These are phyloP conservation scores for Lipomyces yarrowii DNA, from an alignment of 1,139 yeast species.

Conservation along the genomic window DNA sequence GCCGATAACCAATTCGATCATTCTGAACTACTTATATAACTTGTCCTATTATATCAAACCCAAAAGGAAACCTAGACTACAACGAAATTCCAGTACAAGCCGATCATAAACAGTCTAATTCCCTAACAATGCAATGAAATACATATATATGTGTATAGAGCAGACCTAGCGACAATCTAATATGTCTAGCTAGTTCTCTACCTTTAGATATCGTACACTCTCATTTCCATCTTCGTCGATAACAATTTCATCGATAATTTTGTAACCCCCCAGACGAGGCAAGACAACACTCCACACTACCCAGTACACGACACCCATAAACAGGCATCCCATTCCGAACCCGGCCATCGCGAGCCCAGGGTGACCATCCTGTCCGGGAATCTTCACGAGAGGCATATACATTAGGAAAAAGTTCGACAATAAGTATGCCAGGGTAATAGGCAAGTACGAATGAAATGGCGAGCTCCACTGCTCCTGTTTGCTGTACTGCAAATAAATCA, in stretches of 20 bases:
- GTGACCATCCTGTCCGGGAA: constrained; percentile 64
- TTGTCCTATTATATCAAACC: too few species aligned
- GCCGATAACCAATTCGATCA: too few species aligned
- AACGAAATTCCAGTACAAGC: too few species aligned
- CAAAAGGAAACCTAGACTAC: too few species aligned
- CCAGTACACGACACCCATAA: constrained; percentile 73
- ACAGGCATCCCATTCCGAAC: constrained; percentile 79
- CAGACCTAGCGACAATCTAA: not conserved
- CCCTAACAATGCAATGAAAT: not conserved
- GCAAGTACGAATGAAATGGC: constrained; percentile 67
- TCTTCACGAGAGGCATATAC: constrained; percentile 75
- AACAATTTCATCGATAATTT: constrained; percentile 58
- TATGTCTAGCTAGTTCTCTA: constrained; percentile 5
- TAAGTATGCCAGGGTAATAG: constrained; percentile 65
- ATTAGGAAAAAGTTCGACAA: constrained; percentile 70
- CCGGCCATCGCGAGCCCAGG: constrained; percentile 72
- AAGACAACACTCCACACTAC: constrained; percentile 62
- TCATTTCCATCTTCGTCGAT: constrained; percentile 61
- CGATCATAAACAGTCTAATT: not conserved
- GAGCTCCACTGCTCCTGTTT: constrained; percentile 73
- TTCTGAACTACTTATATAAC: too few species aligned
- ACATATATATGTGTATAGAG: too few species aligned
- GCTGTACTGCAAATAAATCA: constrained; percentile 64
- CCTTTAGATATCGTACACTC: constrained; percentile 22
- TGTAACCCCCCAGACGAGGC: constrained; percentile 63